Evolutionary conservation across 1,284 basidiomycete genomes (phyloP).

Genomic region (Malassezia pachydermatis): DNA sequence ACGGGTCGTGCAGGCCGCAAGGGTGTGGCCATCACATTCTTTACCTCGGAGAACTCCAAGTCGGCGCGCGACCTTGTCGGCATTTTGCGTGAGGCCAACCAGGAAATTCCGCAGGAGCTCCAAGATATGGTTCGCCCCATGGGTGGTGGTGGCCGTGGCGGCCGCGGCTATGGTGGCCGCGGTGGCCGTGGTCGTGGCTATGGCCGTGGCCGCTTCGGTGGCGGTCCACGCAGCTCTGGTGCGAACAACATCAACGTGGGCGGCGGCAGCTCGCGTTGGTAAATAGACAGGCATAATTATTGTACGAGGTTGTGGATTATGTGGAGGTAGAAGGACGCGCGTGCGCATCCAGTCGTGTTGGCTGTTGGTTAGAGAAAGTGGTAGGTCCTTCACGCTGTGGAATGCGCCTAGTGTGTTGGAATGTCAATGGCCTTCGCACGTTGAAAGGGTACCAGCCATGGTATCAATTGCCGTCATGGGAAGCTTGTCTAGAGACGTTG

Average conservation of each 20-base stretch:
- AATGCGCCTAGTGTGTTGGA: slow-evolving; percentile 29
- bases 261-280: slow-evolving; percentile 32
- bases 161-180: slow-evolving; percentile 29
- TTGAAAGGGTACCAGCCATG: slow-evolving; percentile 42
- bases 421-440: slow-evolving; percentile 45
- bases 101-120: slow-evolving; percentile 72
- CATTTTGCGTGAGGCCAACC: slow-evolving; percentile 83
- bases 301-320: no score
- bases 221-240: slow-evolving; percentile 28
- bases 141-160: slow-evolving; percentile 38
- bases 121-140: slow-evolving; percentile 86
- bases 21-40: slow-evolving; percentile 89
- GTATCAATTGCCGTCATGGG: slow-evolving; percentile 35
- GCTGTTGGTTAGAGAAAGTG: not conserved
- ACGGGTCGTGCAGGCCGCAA: slow-evolving; percentile 58
- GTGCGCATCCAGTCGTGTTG: not conserved
- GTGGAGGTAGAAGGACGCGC: no score
- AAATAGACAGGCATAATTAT: slow-evolving; percentile 12
- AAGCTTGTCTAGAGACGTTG: slow-evolving; percentile 37
- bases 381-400: not conserved
- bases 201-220: slow-evolving; percentile 30
- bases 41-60: slow-evolving; percentile 74
- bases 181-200: slow-evolving; percentile 25
- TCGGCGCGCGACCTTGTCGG: slow-evolving; percentile 78
- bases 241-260: slow-evolving; percentile 35